Evolutionary conservation across 2,329 filamentous ascomycete species (phyloP), one percentile per base, ranked within the genome.

Genomic region (Pseudogymnoascus sp.): DNA sequence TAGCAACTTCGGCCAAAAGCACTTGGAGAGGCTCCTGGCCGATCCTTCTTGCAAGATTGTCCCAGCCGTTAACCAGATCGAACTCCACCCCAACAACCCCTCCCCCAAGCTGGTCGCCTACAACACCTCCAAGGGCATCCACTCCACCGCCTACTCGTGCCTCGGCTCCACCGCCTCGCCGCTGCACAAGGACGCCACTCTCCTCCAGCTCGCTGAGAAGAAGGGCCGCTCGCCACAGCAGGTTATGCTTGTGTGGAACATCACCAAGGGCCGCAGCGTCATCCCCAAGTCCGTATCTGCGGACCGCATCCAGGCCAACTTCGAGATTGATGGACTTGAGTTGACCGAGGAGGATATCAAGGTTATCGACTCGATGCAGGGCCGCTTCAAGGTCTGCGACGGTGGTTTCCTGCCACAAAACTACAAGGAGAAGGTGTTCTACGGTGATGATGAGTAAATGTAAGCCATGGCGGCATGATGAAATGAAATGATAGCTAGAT

Each of bases 251-350:
- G 79, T 85, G 69, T 96, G 90, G 90, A 90, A 90, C 66, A 77
- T 95, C 61, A 84, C 89, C 73, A 86, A 91, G 71, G 90, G 88
- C 63, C 90, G 87, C 79, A 88, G 84, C 66, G 90, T 96, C 60
- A 91, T 96, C 69, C 90, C 90, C 69, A 96, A 96, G 82, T 88
- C 84, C 60, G 88, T 92, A 63, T 92, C 84, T 66, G 82, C 85
- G 67, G 79, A 79, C 60, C 83, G 90, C 41, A 92, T 96, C 70
- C 79, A 88, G 75, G 83, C 78, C 65, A 95, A 96, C 80, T 90
- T 85, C 68, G 83, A 88, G 69, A 50, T 50, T 50, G 44, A 50
- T 9, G 44, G 44, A 9, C 44, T 50, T 50, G 44, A 50, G 44
- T 50, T 50, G 44, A 50, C 44, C 31, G 44, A 50, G 44, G 44